Percentiles rank a stretch among this genome's conserved stretches.
Evolutionary conservation across 2,329 filamentous ascomycete genomes (phyloP).

Genomic region (Venturiaceae sp.): DNA sequence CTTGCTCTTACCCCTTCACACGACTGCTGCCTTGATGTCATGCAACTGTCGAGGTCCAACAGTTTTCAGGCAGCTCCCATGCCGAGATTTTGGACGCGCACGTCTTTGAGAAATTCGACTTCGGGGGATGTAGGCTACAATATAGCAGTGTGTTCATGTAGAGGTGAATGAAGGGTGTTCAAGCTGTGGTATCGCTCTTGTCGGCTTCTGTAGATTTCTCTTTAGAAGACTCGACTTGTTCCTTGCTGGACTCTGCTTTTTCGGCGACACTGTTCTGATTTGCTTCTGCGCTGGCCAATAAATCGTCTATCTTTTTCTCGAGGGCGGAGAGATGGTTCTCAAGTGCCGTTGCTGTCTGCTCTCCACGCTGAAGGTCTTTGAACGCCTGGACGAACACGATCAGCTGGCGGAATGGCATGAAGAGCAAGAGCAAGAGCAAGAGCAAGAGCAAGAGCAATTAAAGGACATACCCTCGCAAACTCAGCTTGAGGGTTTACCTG

Average conservation of each 20-base stretch:
- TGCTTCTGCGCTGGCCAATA: conserved; percentile 38
- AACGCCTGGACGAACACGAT: conserved; percentile 29
- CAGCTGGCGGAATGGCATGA: background rate
- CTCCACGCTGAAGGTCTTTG: conserved; percentile 43
- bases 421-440: background rate
- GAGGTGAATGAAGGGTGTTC: background rate
- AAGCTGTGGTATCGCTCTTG: background rate
- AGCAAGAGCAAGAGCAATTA: background rate
- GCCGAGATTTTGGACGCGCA: background rate
- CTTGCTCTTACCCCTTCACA: no score
- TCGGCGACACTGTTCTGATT: conserved; percentile 20
- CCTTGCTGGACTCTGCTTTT: background rate
- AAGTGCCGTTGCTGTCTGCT: conserved; percentile 43
- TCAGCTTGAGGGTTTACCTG: background rate
- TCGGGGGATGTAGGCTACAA: background rate
- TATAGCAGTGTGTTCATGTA: background rate
- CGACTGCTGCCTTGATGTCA: no score
- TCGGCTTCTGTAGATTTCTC: no score
- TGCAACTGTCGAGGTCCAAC: no score
- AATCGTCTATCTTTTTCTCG: conserved; percentile 45
- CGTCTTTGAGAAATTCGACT: background rate
- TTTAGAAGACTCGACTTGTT: background rate
- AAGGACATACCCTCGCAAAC: background rate
- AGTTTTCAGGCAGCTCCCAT: background rate
- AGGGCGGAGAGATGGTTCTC: conserved; percentile 44